Conservation (phyloP, 179 eudicot species). For the Beta macrorhiza region DNA sequence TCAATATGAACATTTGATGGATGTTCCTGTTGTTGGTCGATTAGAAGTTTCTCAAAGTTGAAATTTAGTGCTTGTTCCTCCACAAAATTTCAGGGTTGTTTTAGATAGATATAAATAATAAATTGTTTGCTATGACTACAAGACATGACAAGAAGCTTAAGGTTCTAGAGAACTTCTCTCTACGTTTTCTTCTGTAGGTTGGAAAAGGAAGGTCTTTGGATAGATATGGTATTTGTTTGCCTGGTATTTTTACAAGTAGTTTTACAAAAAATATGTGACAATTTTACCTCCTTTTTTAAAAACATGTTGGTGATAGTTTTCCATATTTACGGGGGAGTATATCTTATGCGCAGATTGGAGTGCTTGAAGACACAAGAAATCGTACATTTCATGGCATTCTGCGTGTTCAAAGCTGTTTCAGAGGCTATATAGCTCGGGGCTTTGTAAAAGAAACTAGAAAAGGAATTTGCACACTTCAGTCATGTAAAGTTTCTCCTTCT, state of each 20-base stretch:
- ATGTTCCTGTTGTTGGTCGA: no score
- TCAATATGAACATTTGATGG: no score
- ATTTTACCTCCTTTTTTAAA: not conserved
- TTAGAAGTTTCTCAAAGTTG: no score
- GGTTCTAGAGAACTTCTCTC: no score
- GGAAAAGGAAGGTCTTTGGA: not conserved
- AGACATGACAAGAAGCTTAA: no score
- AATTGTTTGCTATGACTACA: no score
- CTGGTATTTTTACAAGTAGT: not conserved
- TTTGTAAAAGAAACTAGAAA: conserved; percentile 47
- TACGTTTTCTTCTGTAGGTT: no score
- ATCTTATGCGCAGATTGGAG: conserved; percentile 59
- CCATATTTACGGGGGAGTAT: not conserved
- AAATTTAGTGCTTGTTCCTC: no score
- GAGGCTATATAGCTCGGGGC: conserved; percentile 92
- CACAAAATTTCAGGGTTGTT: no score
- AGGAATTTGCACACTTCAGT: conserved; percentile 74
- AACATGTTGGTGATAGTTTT: not conserved
- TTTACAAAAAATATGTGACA: not conserved
- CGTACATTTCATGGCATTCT: conserved; percentile 92
- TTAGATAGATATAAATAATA: no score
- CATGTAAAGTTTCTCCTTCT: conserved; percentile 53
- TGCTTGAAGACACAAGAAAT: conserved; percentile 95
- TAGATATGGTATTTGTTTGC: not conserved
- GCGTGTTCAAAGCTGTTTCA: conserved; percentile 95